phyloP scores from a whole-genome alignment of 768 basidiomycete genomes.

The Serpula lacrymans region DNA sequence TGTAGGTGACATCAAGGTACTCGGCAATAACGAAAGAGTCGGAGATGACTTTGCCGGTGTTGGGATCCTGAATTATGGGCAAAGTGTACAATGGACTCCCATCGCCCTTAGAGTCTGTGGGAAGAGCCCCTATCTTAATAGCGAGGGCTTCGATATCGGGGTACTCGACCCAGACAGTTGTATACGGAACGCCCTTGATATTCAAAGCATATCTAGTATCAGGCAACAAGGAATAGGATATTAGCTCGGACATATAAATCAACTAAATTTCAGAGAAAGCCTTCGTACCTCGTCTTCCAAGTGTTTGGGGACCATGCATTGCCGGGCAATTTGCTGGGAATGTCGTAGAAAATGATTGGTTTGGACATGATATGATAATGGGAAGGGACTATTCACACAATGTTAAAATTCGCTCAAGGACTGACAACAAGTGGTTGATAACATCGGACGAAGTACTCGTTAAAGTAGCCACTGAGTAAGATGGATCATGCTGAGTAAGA shows the following conservation, averaged over 20 bases:
- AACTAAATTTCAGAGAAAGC: no score
- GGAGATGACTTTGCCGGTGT: slow-evolving; percentile 31
- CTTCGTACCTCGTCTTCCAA: slow-evolving; percentile 37
- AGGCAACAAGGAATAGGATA: no score
- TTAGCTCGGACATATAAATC: no score
- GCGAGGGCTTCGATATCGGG: slow-evolving; percentile 38
- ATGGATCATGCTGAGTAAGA: no score
- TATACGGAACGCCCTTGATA: slow-evolving; percentile 34
- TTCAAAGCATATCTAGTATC: slow-evolving; percentile 27
- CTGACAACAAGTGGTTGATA: no score
- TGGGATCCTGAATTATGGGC: slow-evolving; percentile 43
- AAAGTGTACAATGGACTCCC: slow-evolving; percentile 38
- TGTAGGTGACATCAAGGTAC: slow-evolving; percentile 46
- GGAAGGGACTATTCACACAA: no score
- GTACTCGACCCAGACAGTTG: slow-evolving; percentile 49
- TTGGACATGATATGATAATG: slow-evolving; percentile 13
- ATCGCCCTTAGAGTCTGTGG: slow-evolving; percentile 30
- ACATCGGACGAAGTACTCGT: no score
- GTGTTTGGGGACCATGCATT: slow-evolving; percentile 37
- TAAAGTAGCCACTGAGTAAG: no score
- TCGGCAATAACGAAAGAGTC: slow-evolving; percentile 43
- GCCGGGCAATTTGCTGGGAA: slow-evolving; percentile 22
- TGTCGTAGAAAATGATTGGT: slow-evolving; percentile 34
- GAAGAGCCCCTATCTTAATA: slow-evolving; percentile 34
- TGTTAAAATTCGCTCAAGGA: no score